Conservation (phyloP, 2,329 filamentous ascomycete species). For the Erysiphe pulchra region DNA sequence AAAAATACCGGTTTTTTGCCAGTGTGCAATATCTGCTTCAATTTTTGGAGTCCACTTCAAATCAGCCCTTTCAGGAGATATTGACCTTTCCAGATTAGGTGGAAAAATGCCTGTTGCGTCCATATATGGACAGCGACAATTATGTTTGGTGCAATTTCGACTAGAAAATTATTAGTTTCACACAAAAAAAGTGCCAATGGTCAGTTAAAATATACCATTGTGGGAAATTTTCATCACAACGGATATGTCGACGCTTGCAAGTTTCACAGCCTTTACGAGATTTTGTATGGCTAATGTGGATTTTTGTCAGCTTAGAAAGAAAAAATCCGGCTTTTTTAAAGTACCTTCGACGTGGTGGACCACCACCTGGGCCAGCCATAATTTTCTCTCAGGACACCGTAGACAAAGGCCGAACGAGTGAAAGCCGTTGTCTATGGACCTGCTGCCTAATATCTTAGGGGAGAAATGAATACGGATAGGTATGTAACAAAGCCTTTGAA, state of each 20-base stretch:
- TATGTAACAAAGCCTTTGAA: too few relatives aligned
- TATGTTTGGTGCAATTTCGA: slow-evolving; percentile 97
- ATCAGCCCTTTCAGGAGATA: slow-evolving; percentile 35
- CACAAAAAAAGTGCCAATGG: background rate
- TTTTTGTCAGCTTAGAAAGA: slow-evolving; percentile 3
- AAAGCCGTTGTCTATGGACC: too few relatives aligned
- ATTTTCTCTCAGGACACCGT: too few relatives aligned
- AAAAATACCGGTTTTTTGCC: slow-evolving; percentile 63
- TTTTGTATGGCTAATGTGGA: slow-evolving; percentile 61
- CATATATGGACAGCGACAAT: slow-evolving; percentile 95
- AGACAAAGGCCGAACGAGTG: too few relatives aligned
- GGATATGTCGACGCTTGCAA: slow-evolving; percentile 91
- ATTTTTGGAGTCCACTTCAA: slow-evolving; percentile 74
- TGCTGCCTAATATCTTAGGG: too few relatives aligned
- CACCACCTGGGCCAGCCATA: slow-evolving; percentile 92
- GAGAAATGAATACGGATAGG: too few relatives aligned
- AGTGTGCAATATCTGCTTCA: slow-evolving; percentile 54
- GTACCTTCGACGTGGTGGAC: slow-evolving; percentile 52
- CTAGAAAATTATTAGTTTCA: slow-evolving; percentile 20
- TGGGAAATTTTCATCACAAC: slow-evolving; percentile 91
- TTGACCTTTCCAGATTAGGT: slow-evolving; percentile 20
- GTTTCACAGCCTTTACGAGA: slow-evolving; percentile 95
- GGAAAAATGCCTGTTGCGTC: slow-evolving; percentile 44
- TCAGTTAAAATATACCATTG: slow-evolving; percentile 47
- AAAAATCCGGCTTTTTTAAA: slow-evolving; percentile 11